phyloP scores from a whole-genome alignment of 2,329 filamentous ascomycete genomes.

The Penicillium nordicum region DNA sequence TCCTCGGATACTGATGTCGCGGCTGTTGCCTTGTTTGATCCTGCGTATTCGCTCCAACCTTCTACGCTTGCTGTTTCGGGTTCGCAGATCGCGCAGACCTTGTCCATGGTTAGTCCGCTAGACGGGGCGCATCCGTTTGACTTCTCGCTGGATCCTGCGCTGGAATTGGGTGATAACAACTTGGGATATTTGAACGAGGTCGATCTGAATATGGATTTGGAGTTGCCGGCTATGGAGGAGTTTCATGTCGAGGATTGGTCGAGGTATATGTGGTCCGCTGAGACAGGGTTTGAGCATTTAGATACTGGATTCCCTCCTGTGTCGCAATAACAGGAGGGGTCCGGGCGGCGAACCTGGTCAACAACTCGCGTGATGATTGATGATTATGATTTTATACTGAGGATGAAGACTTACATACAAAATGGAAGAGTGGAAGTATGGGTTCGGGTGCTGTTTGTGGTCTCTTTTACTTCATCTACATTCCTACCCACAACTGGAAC shows the following conservation, averaged over 20 bases:
- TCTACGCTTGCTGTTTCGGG: slow-evolving; percentile 6
- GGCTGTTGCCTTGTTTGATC: slow-evolving; percentile 12
- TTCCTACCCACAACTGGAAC: neutral
- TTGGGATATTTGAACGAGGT: slow-evolving; percentile 18
- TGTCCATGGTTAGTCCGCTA: slow-evolving; percentile 17
- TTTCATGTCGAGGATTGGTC: slow-evolving; percentile 27
- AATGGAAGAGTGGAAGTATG: neutral
- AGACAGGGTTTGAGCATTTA: slow-evolving; percentile 25
- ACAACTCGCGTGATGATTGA: slow-evolving; percentile 14
- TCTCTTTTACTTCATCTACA: neutral
- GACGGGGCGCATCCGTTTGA: slow-evolving; percentile 21
- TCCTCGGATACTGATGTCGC: neutral
- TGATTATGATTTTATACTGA: slow-evolving; percentile 10
- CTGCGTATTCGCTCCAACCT: slow-evolving; percentile 17
- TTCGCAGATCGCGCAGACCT: slow-evolving; percentile 4
- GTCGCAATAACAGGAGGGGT: slow-evolving; percentile 18
- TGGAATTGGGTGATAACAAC: slow-evolving; percentile 9
- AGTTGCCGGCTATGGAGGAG: slow-evolving; percentile 15
- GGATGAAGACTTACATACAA: neutral
- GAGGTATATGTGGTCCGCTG: slow-evolving; percentile 25
- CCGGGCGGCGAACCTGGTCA: slow-evolving; percentile 6
- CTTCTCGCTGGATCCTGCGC: slow-evolving; percentile 19
- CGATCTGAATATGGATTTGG: slow-evolving; percentile 21
- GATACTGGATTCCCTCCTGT: slow-evolving; percentile 19
- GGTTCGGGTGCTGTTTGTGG: neutral